These are phyloP conservation scores for Xylaria telfairii DNA, from an alignment of 495 filamentous ascomycete species.

Conservation along the genomic window DNA sequence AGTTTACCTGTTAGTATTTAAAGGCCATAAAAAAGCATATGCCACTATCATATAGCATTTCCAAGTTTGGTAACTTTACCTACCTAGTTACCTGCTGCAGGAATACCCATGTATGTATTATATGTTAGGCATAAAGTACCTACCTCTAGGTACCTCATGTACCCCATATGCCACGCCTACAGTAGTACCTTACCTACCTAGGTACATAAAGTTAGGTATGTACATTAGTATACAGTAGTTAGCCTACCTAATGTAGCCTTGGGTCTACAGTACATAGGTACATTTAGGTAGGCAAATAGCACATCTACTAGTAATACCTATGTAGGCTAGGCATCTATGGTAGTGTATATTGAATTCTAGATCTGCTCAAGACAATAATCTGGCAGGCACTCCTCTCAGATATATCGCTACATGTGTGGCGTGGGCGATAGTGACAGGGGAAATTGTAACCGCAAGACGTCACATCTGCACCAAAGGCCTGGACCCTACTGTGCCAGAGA, in stretches of 20 bases:
- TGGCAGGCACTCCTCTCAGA: neutral
- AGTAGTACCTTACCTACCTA: too few species aligned
- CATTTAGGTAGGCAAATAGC: too few species aligned
- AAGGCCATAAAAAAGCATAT: neutral
- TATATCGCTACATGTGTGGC: neutral
- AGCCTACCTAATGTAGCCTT: too few species aligned
- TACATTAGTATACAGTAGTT: too few species aligned
- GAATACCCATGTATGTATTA: too few species aligned
- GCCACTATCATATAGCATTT: neutral
- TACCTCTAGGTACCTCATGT: neutral
- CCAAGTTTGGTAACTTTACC: neutral
- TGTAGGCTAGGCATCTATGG: neutral
- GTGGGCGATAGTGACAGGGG: neutral
- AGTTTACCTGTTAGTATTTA: neutral
- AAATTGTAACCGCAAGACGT: neutral
- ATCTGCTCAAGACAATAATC: neutral
- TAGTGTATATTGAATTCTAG: neutral
- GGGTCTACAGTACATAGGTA: too few species aligned
- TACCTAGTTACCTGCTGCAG: too few species aligned
- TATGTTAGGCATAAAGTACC: neutral
- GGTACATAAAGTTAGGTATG: too few species aligned
- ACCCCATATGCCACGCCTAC: too few species aligned
- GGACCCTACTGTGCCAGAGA: neutral
- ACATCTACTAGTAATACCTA: too few species aligned
- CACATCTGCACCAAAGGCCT: conserved; percentile 15